Conservation (phyloP, 1,284 basidiomycete genomes). For the Schizophyllum commune region DNA sequence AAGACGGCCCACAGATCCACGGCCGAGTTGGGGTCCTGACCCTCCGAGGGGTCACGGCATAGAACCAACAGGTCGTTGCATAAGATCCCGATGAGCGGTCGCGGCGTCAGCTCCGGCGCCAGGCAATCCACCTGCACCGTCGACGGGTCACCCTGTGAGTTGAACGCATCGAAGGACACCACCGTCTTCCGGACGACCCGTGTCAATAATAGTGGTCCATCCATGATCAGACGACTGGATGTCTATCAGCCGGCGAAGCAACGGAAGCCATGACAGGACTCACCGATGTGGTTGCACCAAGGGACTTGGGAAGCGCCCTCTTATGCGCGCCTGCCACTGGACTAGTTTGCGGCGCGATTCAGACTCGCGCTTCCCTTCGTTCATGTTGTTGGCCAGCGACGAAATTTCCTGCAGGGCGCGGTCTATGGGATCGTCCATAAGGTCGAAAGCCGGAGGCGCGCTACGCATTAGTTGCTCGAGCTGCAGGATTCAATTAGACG, state of each 20-base stretch:
- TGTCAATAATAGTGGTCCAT: constrained; percentile 75
- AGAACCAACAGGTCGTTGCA: constrained; percentile 92
- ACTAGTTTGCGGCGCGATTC: constrained; percentile 86
- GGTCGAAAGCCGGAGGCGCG: constrained; percentile 71
- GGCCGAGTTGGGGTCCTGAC: constrained; percentile 57
- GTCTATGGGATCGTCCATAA: constrained; percentile 77
- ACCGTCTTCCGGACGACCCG: constrained; percentile 86
- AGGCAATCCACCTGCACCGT: constrained; percentile 86
- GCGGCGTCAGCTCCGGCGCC: constrained; percentile 71
- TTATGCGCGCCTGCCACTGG: constrained; percentile 88
- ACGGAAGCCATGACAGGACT: constrained; percentile 16
- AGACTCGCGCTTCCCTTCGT: constrained; percentile 91
- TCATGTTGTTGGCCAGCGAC: constrained; percentile 86
- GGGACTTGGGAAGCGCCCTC: constrained; percentile 88
- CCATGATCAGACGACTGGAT: constrained; percentile 78
- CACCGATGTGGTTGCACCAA: constrained; percentile 95
- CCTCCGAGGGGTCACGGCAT: constrained; percentile 74
- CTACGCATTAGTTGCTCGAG: constrained; percentile 79
- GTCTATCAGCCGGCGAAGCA: constrained; percentile 3
- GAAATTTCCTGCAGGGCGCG: constrained; percentile 82
- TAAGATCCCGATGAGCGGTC: constrained; percentile 70
- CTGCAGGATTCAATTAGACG: constrained; percentile 27
- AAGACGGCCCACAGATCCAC: constrained; percentile 93
- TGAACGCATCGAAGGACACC: constrained; percentile 77
- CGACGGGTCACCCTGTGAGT: constrained; percentile 66